A percentile compares a stretch with the other conserved stretches of the same genome.
Conservation (phyloP, 768 basidiomycete species). For the Macrolepiota albuminosa region DNA sequence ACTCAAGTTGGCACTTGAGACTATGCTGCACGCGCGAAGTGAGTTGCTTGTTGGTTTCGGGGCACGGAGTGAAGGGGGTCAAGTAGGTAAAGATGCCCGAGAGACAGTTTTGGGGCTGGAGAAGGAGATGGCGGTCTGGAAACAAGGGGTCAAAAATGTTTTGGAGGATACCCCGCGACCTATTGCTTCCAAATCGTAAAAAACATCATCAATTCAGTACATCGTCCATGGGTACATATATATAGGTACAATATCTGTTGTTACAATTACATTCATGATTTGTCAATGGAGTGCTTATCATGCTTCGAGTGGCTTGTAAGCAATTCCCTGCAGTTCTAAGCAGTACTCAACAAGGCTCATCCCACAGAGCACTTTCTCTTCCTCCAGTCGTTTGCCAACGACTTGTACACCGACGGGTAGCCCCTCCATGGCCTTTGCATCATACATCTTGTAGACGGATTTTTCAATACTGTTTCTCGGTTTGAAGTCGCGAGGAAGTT, state of each 20-base stretch:
- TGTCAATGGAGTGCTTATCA: not conserved
- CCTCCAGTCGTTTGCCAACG: conserved; percentile 53
- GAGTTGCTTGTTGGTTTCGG: conserved; percentile 76
- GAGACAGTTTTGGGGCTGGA: conserved; percentile 58
- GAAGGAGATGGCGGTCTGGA: conserved; percentile 72
- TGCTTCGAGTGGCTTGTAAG: conserved; percentile 16
- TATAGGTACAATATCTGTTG: not conserved
- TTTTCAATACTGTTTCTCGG: conserved; percentile 39
- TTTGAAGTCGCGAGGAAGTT: conserved; percentile 27
- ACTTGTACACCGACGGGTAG: conserved; percentile 60
- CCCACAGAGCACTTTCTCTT: conserved; percentile 59
- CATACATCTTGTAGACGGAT: conserved; percentile 45
- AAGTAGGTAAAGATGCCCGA: conserved; percentile 61
- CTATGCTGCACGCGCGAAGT: conserved; percentile 53
- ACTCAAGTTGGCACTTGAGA: conserved; percentile 60
- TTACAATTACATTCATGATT: not conserved
- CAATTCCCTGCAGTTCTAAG: conserved; percentile 22
- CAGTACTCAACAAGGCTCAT: conserved; percentile 48
- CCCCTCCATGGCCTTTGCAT: conserved; percentile 49
- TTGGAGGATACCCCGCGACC: conserved; percentile 35
- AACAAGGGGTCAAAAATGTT: conserved; percentile 52
- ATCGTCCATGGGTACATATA: not conserved
- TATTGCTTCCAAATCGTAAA: not conserved
- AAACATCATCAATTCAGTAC: not conserved
- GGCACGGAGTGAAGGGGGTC: conserved; percentile 59